Percentiles rank a stretch among this genome's conserved stretches.
Conservation (phyloP, 148 eudicot genomes). For the Camellia granthamiana region DNA sequence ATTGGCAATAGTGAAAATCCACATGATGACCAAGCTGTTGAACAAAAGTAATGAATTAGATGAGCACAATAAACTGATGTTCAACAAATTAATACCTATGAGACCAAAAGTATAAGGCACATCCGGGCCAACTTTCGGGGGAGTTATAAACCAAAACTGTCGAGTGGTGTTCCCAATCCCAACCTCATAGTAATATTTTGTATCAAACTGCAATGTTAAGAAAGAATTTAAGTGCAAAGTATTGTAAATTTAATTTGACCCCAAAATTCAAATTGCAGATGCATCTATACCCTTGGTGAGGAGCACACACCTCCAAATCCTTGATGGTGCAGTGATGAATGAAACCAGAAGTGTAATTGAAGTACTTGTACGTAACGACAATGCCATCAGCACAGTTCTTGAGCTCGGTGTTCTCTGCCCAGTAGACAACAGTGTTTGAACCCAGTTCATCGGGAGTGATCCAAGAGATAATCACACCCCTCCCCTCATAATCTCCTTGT, state of each 20-base stretch:
- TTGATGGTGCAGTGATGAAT: slow-evolving; percentile 76
- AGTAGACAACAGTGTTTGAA: slow-evolving; percentile 55
- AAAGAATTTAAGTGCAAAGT: slow-evolving; percentile 1
- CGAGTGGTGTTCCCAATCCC: slow-evolving; percentile 51
- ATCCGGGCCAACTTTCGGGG: slow-evolving; percentile 73
- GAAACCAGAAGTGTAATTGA: slow-evolving; percentile 74
- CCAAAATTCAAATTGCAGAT: not conserved
- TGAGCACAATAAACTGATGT: not conserved
- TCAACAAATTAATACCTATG: slow-evolving; percentile 50
- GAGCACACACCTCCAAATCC: slow-evolving; percentile 51
- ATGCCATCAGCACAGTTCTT: slow-evolving; percentile 37
- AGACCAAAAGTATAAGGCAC: slow-evolving; percentile 87
- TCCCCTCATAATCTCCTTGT: slow-evolving; percentile 75
- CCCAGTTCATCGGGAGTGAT: slow-evolving; percentile 71
- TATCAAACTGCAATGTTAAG: slow-evolving; percentile 48
- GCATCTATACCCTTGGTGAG: not conserved
- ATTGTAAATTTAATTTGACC: not conserved
- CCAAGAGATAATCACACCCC: slow-evolving; percentile 72
- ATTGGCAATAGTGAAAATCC: not conserved
- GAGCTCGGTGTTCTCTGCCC: slow-evolving; percentile 46
- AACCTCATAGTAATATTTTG: slow-evolving; percentile 70
- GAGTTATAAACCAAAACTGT: slow-evolving; percentile 76
- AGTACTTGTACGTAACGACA: slow-evolving; percentile 55
- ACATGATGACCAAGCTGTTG: slow-evolving; percentile 6
- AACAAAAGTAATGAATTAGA: not conserved